Base-by-base conservation (phyloP, 805 yeast genomes). In the Candida caryicola region DNA sequence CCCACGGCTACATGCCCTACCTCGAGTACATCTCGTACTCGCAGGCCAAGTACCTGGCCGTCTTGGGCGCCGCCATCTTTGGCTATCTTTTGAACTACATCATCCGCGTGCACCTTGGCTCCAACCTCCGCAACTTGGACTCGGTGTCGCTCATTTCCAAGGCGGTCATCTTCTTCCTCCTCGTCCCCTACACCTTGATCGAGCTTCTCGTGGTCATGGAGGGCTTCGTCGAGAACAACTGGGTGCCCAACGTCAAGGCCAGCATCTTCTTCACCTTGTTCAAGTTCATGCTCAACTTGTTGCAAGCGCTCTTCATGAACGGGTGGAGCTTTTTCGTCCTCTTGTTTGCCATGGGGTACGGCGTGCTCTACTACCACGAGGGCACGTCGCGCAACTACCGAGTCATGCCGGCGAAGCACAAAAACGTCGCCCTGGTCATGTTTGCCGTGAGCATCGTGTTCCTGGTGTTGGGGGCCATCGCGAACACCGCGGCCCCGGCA, bases 301-400 rank as follows among this genome's bases (percentile, higher is more conserved):
- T 40, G 27, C n/a, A 4, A 7, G 12, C 13, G 9, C 23, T 39
- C 23, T 53, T 41, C 30, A 17, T 5, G 2, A 17, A 39, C 9
- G 28, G 40, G 5, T 9, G 40, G n/a, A 34, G 43, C 8, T 52
- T 41, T 31, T 37, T 51, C 31, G 30, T 51, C 12, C 50, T 61
- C 26, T 31, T 59, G 23, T 59, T 63, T 34, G 43, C 62, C 23
- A 61, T 62, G 67, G 69, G 69, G 1, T 61, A 57, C 34, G 69
- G 69, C 2, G 64, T 61, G 4, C 40, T 60, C 17, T 62, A 57
- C 40, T 56, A 52, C 40, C 57, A 53, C 27, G 43, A 40, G 25
- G 52, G 51, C 2, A 49, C 42, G 7, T 47, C 62, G 10, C 44
- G 41, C 29, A 49, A 55, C 21, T 60, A 45, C 37, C 41, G 65